Evolutionary conservation across 208 protist genomes (phyloP).

Genomic region (Strigomonas culicis): DNA sequence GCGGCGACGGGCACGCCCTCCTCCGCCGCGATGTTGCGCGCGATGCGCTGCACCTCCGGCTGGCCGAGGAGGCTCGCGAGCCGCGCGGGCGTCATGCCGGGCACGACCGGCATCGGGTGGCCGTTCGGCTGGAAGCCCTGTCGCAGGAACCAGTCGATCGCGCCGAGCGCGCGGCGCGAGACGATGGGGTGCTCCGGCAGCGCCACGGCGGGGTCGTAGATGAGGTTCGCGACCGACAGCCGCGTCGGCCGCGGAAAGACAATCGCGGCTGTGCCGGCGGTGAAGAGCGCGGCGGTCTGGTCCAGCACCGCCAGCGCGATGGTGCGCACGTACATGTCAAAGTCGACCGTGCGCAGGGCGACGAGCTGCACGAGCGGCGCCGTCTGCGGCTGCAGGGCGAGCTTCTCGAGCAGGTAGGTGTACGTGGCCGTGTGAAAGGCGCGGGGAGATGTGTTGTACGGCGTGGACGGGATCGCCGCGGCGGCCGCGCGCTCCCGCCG

Average conservation of each 20-base stretch:
- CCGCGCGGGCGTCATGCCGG: slow-evolving; percentile 51
- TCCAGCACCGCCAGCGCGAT: slow-evolving; percentile 39
- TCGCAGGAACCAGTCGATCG: slow-evolving; percentile 39
- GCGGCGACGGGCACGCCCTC: slow-evolving; percentile 29
- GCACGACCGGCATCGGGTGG: slow-evolving; percentile 21
- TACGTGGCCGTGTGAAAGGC: slow-evolving; percentile 17
- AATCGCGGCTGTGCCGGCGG: neutral
- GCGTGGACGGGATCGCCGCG: neutral
- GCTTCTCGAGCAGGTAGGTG: slow-evolving; percentile 20
- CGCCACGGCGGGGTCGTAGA: neutral
- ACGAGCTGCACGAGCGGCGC: slow-evolving; percentile 43
- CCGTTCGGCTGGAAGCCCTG: slow-evolving; percentile 46
- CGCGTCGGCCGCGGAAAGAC: neutral
- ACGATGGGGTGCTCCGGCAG: slow-evolving; percentile 16
- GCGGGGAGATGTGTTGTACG: neutral
- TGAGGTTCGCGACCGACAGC: neutral
- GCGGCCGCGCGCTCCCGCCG: too few species aligned
- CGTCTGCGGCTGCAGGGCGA: slow-evolving; percentile 21
- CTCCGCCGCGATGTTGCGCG: slow-evolving; percentile 35
- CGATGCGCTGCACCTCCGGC: slow-evolving; percentile 45
- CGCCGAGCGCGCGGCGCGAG: slow-evolving; percentile 21
- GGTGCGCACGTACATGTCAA: slow-evolving; percentile 61
- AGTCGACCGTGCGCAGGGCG: slow-evolving; percentile 47
- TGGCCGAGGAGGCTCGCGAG: slow-evolving; percentile 46
- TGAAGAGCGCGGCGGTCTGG: neutral